Percentiles rank a stretch among this genome's conserved stretches.
Conservation (phyloP, 176 grass and related monocot genomes). For the Carex pumila region DNA sequence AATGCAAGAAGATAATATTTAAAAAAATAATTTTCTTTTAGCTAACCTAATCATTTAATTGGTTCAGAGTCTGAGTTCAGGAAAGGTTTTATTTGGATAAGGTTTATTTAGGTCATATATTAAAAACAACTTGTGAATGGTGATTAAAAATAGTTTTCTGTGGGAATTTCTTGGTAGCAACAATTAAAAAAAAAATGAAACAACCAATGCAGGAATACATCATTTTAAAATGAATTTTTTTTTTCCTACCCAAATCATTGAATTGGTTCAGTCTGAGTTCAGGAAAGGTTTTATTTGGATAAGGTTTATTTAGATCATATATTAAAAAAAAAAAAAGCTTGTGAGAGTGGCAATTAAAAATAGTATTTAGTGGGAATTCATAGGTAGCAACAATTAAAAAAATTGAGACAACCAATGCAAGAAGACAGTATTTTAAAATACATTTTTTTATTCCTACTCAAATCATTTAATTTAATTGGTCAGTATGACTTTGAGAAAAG, state of each 20-base stretch:
- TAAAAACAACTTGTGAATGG: no score
- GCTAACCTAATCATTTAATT: not conserved
- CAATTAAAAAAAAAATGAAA: no score
- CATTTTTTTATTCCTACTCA: not conserved
- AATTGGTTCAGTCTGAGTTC: not conserved
- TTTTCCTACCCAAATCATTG: not conserved
- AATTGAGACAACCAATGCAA: not conserved
- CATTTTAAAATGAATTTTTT: no score
- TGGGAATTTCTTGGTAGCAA: no score
- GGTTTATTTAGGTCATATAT: no score
- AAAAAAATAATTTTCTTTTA: not conserved
- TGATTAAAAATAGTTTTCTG: no score
- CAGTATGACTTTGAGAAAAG: no score
- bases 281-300: not conserved
- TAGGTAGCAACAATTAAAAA: not conserved
- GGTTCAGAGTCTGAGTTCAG: no score
- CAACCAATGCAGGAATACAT: no score
- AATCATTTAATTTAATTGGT: not conserved
- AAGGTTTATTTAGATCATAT: not conserved
- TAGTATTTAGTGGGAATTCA: not conserved
- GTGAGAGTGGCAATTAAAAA: no score
- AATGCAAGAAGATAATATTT: no score
- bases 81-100: no score
- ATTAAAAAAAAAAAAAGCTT: not conserved
- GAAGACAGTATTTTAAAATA: not conserved